These are phyloP conservation scores for Cornus controversa DNA, from an alignment of 148 eudicot species.

Conservation along the genomic window DNA sequence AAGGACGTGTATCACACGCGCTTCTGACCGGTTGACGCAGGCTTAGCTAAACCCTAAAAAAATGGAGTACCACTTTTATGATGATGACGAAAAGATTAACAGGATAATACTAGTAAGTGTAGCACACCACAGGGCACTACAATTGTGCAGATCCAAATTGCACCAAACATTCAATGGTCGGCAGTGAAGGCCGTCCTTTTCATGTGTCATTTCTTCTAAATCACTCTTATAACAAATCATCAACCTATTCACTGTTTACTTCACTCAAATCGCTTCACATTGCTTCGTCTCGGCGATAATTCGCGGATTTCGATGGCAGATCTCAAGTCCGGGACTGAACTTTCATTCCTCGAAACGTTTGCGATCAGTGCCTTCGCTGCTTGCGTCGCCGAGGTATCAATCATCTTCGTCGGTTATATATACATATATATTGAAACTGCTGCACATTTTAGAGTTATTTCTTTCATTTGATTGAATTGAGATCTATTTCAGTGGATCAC, in stretches of 20 bases:
- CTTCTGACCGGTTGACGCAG: too few relatives aligned
- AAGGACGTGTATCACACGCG: too few relatives aligned
- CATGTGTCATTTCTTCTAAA: neutral
- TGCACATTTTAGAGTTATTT: neutral
- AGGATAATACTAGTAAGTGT: too few relatives aligned
- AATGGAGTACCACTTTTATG: too few relatives aligned
- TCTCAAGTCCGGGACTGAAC: constrained; percentile 51
- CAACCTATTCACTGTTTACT: neutral
- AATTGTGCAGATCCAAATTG: too few relatives aligned
- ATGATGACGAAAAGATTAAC: too few relatives aligned
- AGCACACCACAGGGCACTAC: too few relatives aligned
- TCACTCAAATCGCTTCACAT: neutral
- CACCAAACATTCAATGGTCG: too few relatives aligned
- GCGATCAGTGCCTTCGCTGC: constrained; percentile 69
- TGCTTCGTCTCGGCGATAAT: neutral
- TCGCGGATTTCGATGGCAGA: constrained; percentile 41
- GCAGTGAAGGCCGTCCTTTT: neutral
- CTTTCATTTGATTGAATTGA: neutral
- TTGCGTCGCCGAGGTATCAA: constrained; percentile 65
- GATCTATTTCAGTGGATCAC: neutral
- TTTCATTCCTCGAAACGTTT: constrained; percentile 63
- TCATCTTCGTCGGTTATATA: neutral
- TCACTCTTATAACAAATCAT: neutral
- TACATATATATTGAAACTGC: neutral
- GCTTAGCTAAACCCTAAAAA: too few relatives aligned